Percentiles rank a stretch among this genome's conserved stretches.
phyloP scores from a whole-genome alignment of 495 filamentous ascomycete species.

The Penicillium parvum region DNA sequence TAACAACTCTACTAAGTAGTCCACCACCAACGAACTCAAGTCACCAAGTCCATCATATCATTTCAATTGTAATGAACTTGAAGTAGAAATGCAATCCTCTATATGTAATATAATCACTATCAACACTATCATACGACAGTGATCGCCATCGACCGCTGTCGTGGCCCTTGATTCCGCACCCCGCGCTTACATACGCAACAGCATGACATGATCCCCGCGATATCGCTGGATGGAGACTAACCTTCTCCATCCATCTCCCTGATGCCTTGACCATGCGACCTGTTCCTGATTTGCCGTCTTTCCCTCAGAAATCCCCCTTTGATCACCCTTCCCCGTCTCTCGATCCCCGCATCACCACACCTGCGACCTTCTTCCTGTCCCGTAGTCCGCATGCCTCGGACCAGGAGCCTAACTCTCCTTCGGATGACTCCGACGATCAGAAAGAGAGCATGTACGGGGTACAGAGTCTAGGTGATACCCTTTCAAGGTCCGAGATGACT shows the following conservation, averaged over 20 bases:
- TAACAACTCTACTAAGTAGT: too few relatives aligned
- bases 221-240: background rate
- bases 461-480: slow-evolving; percentile 57
- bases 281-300: slow-evolving; percentile 28
- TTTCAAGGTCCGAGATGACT: slow-evolving; percentile 26
- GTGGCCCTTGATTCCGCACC: slow-evolving; percentile 3
- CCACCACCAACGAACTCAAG: too few relatives aligned
- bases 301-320: slow-evolving; percentile 34
- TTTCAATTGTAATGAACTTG: too few relatives aligned
- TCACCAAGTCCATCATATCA: too few relatives aligned
- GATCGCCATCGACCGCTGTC: background rate
- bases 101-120: too few relatives aligned
- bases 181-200: slow-evolving; percentile 22
- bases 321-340: slow-evolving; percentile 31
- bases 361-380: slow-evolving; percentile 47
- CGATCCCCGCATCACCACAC: slow-evolving; percentile 37
- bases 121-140: background rate
- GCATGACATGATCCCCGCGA: slow-evolving; percentile 10
- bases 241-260: slow-evolving; percentile 1
- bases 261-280: slow-evolving; percentile 37
- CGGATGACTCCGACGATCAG: slow-evolving; percentile 16
- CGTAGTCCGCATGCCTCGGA: slow-evolving; percentile 29
- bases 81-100: too few relatives aligned
- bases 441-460: slow-evolving; percentile 57
- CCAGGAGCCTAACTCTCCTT: slow-evolving; percentile 21